A percentile compares a stretch with the other conserved stretches of the same genome.
These are phyloP conservation scores for Selaginella tamariscina DNA, from an alignment of 75 land plant species.

Conservation along the genomic window DNA sequence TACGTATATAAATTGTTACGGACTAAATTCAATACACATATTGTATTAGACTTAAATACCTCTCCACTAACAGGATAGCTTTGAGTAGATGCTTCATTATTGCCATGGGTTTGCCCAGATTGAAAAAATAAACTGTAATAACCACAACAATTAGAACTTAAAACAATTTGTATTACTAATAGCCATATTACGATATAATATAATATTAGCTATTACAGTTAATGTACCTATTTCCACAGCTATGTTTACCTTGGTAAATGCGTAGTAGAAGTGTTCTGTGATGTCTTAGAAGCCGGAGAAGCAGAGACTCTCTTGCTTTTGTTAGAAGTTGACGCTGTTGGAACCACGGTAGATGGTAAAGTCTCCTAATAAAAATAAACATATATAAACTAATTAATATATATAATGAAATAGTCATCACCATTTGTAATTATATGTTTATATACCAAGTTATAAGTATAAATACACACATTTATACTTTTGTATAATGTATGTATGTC, in stretches of 20 bases:
- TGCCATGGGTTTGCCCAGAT: conserved; percentile 30
- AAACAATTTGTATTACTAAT: neutral
- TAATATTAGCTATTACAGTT: conserved; percentile 7
- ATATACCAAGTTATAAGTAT: too few relatives aligned
- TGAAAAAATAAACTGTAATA: conserved; percentile 48
- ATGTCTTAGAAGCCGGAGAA: neutral
- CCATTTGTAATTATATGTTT: too few relatives aligned
- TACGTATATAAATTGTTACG: neutral
- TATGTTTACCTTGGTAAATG: too few relatives aligned
- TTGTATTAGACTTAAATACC: conserved; percentile 29
- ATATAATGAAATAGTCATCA: too few relatives aligned
- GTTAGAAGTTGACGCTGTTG: neutral
- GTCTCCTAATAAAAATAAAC: conserved; percentile 5
- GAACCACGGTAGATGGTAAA: conserved; percentile 13
- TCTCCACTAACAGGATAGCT: conserved; percentile 72
- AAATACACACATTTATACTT: too few relatives aligned
- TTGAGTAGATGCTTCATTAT: conserved; percentile 16
- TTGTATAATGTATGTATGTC: too few relatives aligned
- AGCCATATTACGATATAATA: neutral
- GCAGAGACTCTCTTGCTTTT: conserved; percentile 14
- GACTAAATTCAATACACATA: conserved; percentile 2
- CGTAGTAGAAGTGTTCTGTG: conserved; percentile 5
- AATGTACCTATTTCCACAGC: conserved; percentile 20
- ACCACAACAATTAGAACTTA: too few relatives aligned
- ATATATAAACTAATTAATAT: neutral